These are phyloP conservation scores for Venustampulla echinocandica DNA, from an alignment of 495 filamentous ascomycete species.

Conservation along the genomic window DNA sequence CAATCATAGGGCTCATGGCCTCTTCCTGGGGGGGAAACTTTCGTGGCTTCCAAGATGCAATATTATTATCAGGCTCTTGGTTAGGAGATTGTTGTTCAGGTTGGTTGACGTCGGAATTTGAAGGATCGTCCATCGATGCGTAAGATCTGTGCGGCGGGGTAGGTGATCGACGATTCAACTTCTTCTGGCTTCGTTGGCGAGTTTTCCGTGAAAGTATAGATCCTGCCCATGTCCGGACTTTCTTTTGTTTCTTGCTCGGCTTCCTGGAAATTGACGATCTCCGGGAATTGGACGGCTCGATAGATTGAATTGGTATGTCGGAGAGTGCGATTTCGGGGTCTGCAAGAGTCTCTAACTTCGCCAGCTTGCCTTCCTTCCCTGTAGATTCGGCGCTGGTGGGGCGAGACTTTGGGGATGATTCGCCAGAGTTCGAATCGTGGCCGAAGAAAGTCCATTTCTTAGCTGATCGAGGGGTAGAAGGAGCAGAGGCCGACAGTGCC, in stretches of 20 bases:
- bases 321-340: neutral
- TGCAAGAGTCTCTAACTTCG: neutral
- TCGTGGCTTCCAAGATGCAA: constrained; percentile 39
- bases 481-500: constrained; percentile 23
- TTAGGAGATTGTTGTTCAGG: constrained; percentile 25
- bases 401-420: constrained; percentile 32
- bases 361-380: constrained; percentile 19
- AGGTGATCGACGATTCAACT: constrained; percentile 24
- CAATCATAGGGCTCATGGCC: constrained; percentile 68
- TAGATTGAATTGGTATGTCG: constrained; percentile 10
- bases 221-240: constrained; percentile 73
- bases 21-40: constrained; percentile 41
- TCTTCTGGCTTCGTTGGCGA: constrained; percentile 35
- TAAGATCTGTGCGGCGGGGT: constrained; percentile 31
- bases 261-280: constrained; percentile 36
- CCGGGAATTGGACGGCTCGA: constrained; percentile 14
- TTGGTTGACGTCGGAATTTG: constrained; percentile 17
- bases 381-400: constrained; percentile 32
- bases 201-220: constrained; percentile 65
- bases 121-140: constrained; percentile 4
- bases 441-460: constrained; percentile 49
- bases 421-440: constrained; percentile 34
- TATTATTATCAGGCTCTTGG: constrained; percentile 24
- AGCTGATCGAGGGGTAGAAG: constrained; percentile 37
- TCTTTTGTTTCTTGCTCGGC: constrained; percentile 61